Conservation (phyloP, 768 basidiomycete species). For the Daedalea quercina region DNA sequence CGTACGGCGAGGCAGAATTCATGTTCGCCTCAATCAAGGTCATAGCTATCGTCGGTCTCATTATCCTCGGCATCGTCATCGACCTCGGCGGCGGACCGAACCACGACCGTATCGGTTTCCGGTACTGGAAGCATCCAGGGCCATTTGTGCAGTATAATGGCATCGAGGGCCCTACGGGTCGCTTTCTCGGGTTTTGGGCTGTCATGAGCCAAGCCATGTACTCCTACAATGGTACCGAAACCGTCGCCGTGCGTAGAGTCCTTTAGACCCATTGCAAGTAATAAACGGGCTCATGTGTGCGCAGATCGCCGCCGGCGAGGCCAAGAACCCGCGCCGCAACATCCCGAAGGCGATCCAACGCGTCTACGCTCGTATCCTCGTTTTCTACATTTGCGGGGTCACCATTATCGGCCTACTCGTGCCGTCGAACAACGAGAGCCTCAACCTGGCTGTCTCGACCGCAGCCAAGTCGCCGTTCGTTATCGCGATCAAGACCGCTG, state of each 20-base stretch:
- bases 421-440: constrained; percentile 54
- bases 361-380: constrained; percentile 71
- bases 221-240: constrained; percentile 91
- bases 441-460: constrained; percentile 48
- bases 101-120: constrained; percentile 64
- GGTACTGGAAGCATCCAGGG: constrained; percentile 86
- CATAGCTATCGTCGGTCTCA: constrained; percentile 65
- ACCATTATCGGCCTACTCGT: constrained; percentile 79
- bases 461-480: constrained; percentile 79
- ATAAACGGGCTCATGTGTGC: background rate
- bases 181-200: constrained; percentile 67
- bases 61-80: constrained; percentile 57
- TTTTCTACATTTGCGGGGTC: constrained; percentile 54
- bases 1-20: constrained; percentile 83
- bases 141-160: constrained; percentile 70
- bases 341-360: constrained; percentile 53
- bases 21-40: constrained; percentile 90
- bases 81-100: constrained; percentile 86
- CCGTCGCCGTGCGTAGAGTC: constrained; percentile 66
- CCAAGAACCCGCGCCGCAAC: constrained; percentile 76
- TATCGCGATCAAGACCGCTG: constrained; percentile 78
- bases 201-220: constrained; percentile 86
- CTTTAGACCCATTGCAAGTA: background rate
- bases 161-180: constrained; percentile 64
- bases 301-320: constrained; percentile 84